phyloP scores from a whole-genome alignment of 2,329 filamentous ascomycete species.

The Arthrobotrys entomopaga region DNA sequence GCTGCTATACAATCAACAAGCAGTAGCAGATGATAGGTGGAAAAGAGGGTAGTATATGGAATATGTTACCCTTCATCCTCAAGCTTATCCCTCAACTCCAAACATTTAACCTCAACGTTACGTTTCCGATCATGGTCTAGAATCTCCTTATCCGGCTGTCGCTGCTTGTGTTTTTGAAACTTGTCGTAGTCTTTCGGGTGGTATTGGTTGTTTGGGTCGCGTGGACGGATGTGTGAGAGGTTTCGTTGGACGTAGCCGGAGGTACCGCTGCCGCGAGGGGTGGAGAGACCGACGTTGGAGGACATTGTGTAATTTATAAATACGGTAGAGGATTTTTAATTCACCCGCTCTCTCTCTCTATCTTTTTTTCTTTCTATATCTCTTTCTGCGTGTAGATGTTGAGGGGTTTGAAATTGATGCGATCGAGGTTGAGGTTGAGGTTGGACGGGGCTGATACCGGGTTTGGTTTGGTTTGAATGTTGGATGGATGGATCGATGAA shows the following conservation, averaged over 20 bases:
- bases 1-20: not conserved
- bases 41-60: not conserved
- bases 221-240: slow-evolving; percentile 84
- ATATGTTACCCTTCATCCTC: slow-evolving; percentile 80
- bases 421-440: slow-evolving; percentile 17
- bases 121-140: slow-evolving; percentile 93
- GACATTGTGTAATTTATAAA: slow-evolving; percentile 72
- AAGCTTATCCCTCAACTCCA: slow-evolving; percentile 87
- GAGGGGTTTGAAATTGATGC: not conserved
- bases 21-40: not conserved
- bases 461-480: too few species aligned
- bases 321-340: not conserved
- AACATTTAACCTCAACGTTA: slow-evolving; percentile 90
- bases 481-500: too few species aligned
- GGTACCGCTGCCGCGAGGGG: slow-evolving; percentile 92
- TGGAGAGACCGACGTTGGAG: slow-evolving; percentile 94
- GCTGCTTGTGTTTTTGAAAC: slow-evolving; percentile 76
- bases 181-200: slow-evolving; percentile 71
- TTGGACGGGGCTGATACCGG: too few species aligned
- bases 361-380: too few species aligned
- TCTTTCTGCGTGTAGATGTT: too few species aligned
- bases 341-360: too few species aligned
- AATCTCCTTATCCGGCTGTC: slow-evolving; percentile 90
- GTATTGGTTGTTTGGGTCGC: slow-evolving; percentile 75
- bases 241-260: slow-evolving; percentile 98